Evolutionary conservation across 2,329 filamentous ascomycete genomes (phyloP).

Genomic region (Verticillium alfalfae): DNA sequence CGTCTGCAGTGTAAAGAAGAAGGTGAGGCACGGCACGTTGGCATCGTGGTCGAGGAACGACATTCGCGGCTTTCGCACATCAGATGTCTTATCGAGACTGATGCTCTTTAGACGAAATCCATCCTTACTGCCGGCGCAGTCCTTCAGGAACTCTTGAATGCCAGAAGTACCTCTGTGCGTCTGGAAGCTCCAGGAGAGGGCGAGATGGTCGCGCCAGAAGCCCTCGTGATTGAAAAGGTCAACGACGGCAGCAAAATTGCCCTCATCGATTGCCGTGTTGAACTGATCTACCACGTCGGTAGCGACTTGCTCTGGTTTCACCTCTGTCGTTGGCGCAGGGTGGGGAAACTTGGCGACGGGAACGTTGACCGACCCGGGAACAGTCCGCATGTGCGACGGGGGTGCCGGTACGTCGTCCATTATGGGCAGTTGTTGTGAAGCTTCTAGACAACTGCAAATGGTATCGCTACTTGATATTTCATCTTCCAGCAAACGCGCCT

Average conservation of each 20-base stretch:
- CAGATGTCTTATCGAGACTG: slow-evolving; percentile 29
- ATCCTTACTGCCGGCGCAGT: neutral
- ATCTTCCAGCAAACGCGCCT: no score
- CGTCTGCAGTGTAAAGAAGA: slow-evolving; percentile 50
- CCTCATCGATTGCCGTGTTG: slow-evolving; percentile 30
- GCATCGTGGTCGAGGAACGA: slow-evolving; percentile 32
- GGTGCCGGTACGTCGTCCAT: neutral
- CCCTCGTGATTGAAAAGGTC: slow-evolving; percentile 35
- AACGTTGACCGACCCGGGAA: slow-evolving; percentile 50
- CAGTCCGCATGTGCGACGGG: neutral
- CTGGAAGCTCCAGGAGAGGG: slow-evolving; percentile 50
- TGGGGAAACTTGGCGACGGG: slow-evolving; percentile 36
- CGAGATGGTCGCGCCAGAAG: slow-evolving; percentile 56
- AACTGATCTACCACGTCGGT: slow-evolving; percentile 28
- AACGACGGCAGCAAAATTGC: slow-evolving; percentile 26
- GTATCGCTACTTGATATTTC: no score
- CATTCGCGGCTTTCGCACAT: slow-evolving; percentile 19
- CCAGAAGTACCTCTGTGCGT: neutral
- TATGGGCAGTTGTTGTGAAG: neutral
- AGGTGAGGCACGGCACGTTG: slow-evolving; percentile 46
- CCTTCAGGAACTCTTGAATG: neutral
- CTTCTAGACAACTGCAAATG: no score
- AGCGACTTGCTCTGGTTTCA: slow-evolving; percentile 31
- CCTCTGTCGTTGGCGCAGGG: slow-evolving; percentile 16
- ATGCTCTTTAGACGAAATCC: slow-evolving; percentile 32